Evolutionary conservation across 768 basidiomycete genomes (phyloP), one percentile per base, ranked within the genome.

Genomic region (Amanita rubescens): DNA sequence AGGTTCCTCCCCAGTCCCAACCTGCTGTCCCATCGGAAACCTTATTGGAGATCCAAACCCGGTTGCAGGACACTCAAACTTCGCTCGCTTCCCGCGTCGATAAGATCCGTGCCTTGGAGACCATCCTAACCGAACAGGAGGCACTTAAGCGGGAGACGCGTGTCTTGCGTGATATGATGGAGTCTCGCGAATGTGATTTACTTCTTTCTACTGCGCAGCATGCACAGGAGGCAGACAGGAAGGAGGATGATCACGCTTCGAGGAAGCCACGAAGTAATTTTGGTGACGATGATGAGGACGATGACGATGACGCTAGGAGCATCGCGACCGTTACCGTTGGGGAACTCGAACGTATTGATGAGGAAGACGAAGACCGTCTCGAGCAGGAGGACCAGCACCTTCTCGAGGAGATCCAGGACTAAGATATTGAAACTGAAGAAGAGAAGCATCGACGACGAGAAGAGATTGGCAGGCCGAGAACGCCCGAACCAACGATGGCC

Each of bases 31-130:
- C 69, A 19, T 59, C 67, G 2, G 52, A 65, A 2, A 65, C 69
- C 1, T 66, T 78, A 45, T 71, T 73, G 24, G 83, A 88, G 12
- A 78, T 99, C 5, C 94, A 95, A 60, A 65, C 76, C 9, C 90
- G 96, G 65, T 77, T 98, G 11, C 78, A 78, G 42, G 90, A 93
- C 38, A 96, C 94, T 0, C 94, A 95, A 62, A 65, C 75, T 0
- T 84, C 84, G 0, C 77, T 97, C 11, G 77, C 84, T 2, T 73
- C 68, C 12, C 92, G 96, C 60, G 78, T 90, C 35, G 88, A 93
- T 57, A 91, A 75, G 66, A 85, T 94, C n/a, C n/a, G n/a, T 49
- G 81, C 84, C 34, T 82, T 85, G 22, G 73, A n/a, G 11, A 11
- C 75, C 32, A 79, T 90, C 56, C 73, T 95, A 92, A 96, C 69